A percentile compares a stretch with the other conserved stretches of the same genome.
Evolutionary conservation across 2,329 filamentous ascomycete species (phyloP).

Genomic region (Paecilomyces variotii): DNA sequence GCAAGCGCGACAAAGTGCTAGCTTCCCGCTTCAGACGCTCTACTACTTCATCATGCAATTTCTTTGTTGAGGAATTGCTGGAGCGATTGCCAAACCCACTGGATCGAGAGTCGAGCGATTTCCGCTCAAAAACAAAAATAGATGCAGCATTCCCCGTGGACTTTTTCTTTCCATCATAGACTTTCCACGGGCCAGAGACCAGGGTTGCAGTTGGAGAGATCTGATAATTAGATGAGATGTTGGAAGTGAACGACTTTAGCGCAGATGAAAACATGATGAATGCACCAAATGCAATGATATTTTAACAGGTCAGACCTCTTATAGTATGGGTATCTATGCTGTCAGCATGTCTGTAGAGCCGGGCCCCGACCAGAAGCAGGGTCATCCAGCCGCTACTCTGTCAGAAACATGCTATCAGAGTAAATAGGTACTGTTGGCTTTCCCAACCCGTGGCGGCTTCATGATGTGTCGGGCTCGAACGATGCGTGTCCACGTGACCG

Average conservation of each 20-base stretch:
- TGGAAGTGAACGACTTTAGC: conserved; percentile 87
- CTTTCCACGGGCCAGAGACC: conserved; percentile 87
- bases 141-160: conserved; percentile 82
- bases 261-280: conserved; percentile 80
- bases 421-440: neutral
- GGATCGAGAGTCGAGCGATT: conserved; percentile 65
- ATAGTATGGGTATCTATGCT: neutral
- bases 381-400: neutral
- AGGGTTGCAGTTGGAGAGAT: conserved; percentile 69
- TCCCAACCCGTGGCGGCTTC: neutral
- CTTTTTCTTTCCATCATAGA: conserved; percentile 96
- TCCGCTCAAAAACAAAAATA: conserved; percentile 90
- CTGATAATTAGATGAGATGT: conserved; percentile 88
- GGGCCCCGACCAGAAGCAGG: neutral
- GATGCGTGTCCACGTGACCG: neutral
- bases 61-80: conserved; percentile 63
- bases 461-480: neutral
- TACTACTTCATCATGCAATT: conserved; percentile 78
- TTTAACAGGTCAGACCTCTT: neutral
- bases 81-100: conserved; percentile 54
- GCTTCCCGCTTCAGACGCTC: conserved; percentile 89
- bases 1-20: conserved; percentile 73
- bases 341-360: neutral
- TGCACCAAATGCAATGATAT: conserved; percentile 1
- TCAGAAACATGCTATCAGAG: neutral